A percentile compares a stretch with the other conserved stretches of the same genome.
Conservation (phyloP, 2,329 filamentous ascomycete genomes). For the Ascochyta viciae-villosae region DNA sequence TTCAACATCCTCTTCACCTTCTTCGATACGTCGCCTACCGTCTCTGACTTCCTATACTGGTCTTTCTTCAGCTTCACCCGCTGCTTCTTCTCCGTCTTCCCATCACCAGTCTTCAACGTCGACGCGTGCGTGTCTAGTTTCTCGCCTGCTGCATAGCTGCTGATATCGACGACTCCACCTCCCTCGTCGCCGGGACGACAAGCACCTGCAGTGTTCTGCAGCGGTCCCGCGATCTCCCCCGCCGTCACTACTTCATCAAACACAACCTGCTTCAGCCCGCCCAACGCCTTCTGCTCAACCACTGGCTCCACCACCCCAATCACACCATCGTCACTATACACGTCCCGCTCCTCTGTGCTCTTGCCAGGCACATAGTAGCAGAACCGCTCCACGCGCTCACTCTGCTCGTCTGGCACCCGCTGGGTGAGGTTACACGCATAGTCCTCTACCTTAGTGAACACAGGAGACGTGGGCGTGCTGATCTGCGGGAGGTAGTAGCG, state of each 20-base stretch:
- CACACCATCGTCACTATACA: neutral
- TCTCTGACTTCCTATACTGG: neutral
- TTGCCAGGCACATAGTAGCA: neutral
- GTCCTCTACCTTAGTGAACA: neutral
- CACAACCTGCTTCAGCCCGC: neutral
- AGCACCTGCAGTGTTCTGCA: neutral
- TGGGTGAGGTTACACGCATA: neutral
- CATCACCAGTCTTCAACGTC: neutral
- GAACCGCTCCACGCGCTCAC: neutral
- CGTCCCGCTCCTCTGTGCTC: neutral
- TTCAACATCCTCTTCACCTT: neutral
- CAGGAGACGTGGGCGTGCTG: neutral
- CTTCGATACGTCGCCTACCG: neutral
- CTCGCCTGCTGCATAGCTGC: neutral
- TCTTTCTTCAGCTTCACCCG: neutral
- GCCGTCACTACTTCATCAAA: neutral
- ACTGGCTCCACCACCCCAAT: neutral
- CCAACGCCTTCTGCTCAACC: neutral
- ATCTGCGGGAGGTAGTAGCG: constrained; percentile 4
- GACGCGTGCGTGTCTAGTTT: neutral
- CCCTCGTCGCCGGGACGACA: neutral
- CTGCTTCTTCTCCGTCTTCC: neutral
- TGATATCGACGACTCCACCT: neutral
- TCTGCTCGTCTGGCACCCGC: too few species aligned
- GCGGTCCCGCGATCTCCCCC: too few species aligned